These are phyloP conservation scores for Tricladium varicosporioides DNA, from an alignment of 2,329 filamentous ascomycete genomes.

Conservation along the genomic window DNA sequence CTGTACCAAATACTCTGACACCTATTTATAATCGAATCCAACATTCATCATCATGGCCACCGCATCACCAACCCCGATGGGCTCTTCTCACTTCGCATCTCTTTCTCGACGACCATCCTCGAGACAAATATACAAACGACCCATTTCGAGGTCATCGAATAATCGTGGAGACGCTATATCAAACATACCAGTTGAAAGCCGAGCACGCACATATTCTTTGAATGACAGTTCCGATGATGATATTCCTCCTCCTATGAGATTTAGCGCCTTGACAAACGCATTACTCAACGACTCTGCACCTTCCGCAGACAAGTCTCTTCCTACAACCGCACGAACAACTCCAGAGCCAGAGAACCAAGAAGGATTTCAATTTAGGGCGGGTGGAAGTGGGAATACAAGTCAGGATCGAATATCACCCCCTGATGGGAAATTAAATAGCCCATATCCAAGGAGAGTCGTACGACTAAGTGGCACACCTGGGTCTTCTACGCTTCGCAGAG, in stretches of 20 bases:
- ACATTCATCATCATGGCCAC: slow-evolving; percentile 43
- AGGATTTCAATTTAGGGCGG: slow-evolving; percentile 19
- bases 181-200: slow-evolving; percentile 7
- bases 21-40: slow-evolving; percentile 16
- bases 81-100: slow-evolving; percentile 45
- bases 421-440: slow-evolving; percentile 24
- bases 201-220: slow-evolving; percentile 48
- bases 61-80: slow-evolving; percentile 55
- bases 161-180: slow-evolving; percentile 18
- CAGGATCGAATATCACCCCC: slow-evolving; percentile 15
- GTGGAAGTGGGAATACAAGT: slow-evolving; percentile 9
- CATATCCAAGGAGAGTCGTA: slow-evolving; percentile 31
- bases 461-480: slow-evolving; percentile 34
- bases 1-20: slow-evolving; percentile 13
- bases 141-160: slow-evolving; percentile 43
- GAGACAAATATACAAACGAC: slow-evolving; percentile 52
- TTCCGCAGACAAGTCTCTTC: slow-evolving; percentile 26
- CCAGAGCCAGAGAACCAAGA: slow-evolving; percentile 17
- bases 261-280: slow-evolving; percentile 88
- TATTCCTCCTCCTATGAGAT: slow-evolving; percentile 76
- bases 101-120: slow-evolving; percentile 51
- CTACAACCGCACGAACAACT: slow-evolving; percentile 17
- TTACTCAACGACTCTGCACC: slow-evolving; percentile 62
- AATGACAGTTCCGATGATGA: slow-evolving; percentile 95
- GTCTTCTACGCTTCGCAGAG: slow-evolving; percentile 27